Evolutionary conservation across 805 yeast genomes (phyloP), one percentile per base, ranked within the genome.

Genomic region (Candida ulmi): DNA sequence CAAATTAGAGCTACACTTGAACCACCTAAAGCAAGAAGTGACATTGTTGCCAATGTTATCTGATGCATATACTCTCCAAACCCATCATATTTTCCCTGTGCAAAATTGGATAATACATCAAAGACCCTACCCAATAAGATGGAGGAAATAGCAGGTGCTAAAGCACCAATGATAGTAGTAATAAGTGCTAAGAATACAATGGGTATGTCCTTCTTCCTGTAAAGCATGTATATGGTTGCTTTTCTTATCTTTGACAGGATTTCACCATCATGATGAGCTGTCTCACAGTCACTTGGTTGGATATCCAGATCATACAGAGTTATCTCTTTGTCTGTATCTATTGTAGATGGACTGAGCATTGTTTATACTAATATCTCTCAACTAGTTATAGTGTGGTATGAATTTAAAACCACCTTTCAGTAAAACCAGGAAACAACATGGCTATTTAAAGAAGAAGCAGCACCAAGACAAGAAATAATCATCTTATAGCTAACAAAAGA

Each of bases 61-160:
- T 62, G 62, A 5, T 50, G 37, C 47, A 68, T 49, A 43, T 71
- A 76, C 1, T 50, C 58, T 1, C 44, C 42, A 11, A 54, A 44
- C 0, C 54, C 34, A 2, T 48, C n/a, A 44, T 65, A 62, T 2
- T 53, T 41, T 0, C 72, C 72, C 3, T 41, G 28, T 7, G 63
- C 52, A 30, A 58, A 62, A 1, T 49, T 43, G 1, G 71, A 52
- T 4, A 80, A 53, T 1, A 63, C 57, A 23, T 65, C 60, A 49
- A 90, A 85, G 0, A 83, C 68, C 39, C 72, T 61, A 3, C 95
- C 93, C 43, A 82, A 74, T 12, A 88, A 50, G 3, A 85, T 67
- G 0, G 95, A 74, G 16, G 76, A 71, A 2, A 73, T 67, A 0
- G 87, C 80, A 0, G 86, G 76, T 0, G 74, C 73, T 3, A 74